Conservation (phyloP, 139 green algal genomes). For the Microglena sp. region DNA sequence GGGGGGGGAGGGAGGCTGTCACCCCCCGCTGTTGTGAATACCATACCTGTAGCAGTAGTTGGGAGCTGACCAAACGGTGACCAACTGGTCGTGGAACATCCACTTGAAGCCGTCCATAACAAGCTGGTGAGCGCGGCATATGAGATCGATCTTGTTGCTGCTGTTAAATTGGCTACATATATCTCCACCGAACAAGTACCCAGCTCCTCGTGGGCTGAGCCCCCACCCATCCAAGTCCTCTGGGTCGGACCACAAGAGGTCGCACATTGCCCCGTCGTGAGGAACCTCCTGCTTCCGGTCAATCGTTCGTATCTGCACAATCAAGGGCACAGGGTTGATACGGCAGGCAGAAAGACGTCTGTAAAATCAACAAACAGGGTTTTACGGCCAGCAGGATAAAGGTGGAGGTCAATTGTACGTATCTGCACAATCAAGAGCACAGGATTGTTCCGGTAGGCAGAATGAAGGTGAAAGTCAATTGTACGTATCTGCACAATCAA, state of each 20-base stretch:
- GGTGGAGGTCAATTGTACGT: slow-evolving; percentile 87
- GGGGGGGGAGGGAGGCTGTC: no score
- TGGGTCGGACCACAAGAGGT: slow-evolving; percentile 94
- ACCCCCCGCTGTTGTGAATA: no score
- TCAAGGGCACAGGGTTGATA: not conserved
- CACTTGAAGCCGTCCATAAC: slow-evolving; percentile 99
- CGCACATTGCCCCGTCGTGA: slow-evolving; percentile 98
- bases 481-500: no score
- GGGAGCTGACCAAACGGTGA: slow-evolving; percentile 96
- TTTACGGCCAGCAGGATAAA: no score
- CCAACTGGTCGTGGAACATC: slow-evolving; percentile 94
- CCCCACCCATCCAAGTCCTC: slow-evolving; percentile 98
- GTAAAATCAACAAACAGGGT: no score
- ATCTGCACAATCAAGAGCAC: slow-evolving; percentile 53
- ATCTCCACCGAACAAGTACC: slow-evolving; percentile 96
- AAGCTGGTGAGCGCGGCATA: slow-evolving; percentile 90
- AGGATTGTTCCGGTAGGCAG: not conserved
- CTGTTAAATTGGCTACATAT: slow-evolving; percentile 75
- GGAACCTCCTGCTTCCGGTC: slow-evolving; percentile 98
- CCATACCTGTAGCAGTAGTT: slow-evolving; percentile 99
- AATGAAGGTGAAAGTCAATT: no score
- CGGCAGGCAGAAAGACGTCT: no score
- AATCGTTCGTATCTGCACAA: slow-evolving; percentile 81
- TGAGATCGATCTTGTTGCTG: slow-evolving; percentile 56
- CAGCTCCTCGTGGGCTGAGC: slow-evolving; percentile 60